Conservation (phyloP, 805 yeast species). For the Kodamaea fukazawae region DNA sequence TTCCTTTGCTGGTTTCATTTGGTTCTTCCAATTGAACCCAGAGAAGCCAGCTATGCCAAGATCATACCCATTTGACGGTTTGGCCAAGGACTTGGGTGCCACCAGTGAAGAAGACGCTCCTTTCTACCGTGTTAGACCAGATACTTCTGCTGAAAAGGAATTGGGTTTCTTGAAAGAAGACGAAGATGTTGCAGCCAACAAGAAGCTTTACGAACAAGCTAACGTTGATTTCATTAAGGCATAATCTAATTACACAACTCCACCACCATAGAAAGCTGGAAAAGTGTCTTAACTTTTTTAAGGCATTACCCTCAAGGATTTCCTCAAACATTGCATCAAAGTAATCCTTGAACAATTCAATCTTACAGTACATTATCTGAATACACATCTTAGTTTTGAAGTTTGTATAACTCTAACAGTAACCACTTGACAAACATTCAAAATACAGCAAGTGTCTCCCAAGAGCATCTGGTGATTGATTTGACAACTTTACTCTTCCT, state of each 20-base stretch:
- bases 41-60: constrained; percentile 76
- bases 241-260: not conserved
- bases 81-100: constrained; percentile 73
- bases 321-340: too few relatives aligned
- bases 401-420: too few relatives aligned
- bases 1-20: constrained; percentile 44
- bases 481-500: too few relatives aligned
- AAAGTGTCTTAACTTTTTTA: too few relatives aligned
- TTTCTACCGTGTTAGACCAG: constrained; percentile 43
- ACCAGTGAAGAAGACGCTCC: constrained; percentile 32
- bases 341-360: too few relatives aligned
- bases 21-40: constrained; percentile 50
- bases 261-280: not conserved
- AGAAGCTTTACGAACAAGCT: constrained; percentile 31
- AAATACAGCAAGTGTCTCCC: too few relatives aligned
- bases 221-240: constrained; percentile 37
- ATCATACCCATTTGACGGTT: constrained; percentile 71
- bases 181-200: constrained; percentile 24
- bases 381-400: too few relatives aligned
- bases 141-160: constrained; percentile 35
- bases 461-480: too few relatives aligned
- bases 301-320: too few relatives aligned
- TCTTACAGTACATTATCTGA: too few relatives aligned
- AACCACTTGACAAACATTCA: too few relatives aligned
- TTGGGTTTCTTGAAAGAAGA: constrained; percentile 36